Conservation (phyloP, 2,329 filamentous ascomycete genomes). For the Epichloe sibirici region DNA sequence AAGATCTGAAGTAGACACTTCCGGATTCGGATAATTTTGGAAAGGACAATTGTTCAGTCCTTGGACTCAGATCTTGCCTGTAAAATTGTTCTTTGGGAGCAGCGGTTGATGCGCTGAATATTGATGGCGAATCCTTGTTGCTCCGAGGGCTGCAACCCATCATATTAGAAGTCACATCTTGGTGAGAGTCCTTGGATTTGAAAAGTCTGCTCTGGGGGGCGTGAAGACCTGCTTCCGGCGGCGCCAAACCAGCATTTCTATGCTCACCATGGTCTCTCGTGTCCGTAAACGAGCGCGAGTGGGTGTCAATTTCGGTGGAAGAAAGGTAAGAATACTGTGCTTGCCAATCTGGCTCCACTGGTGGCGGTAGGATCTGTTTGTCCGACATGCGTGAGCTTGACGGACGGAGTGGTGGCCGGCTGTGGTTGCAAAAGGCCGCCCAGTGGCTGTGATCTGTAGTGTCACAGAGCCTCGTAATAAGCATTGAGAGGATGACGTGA, state of each 20-base stretch:
- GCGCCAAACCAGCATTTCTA: neutral
- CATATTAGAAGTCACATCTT: neutral
- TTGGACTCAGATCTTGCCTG: neutral
- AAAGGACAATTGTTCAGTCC: neutral
- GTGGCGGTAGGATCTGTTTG: slow-evolving; percentile 37
- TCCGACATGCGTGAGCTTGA: slow-evolving; percentile 45
- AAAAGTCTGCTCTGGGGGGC: neutral
- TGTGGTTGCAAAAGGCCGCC: slow-evolving; percentile 42
- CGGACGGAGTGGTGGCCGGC: slow-evolving; percentile 31
- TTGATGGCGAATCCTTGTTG: neutral
- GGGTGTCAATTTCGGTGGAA: slow-evolving; percentile 31
- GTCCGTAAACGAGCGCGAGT: slow-evolving; percentile 32
- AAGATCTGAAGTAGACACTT: neutral
- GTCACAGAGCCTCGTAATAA: slow-evolving; percentile 4
- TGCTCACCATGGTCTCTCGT: neutral
- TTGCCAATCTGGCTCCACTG: slow-evolving; percentile 45
- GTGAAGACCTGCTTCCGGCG: neutral
- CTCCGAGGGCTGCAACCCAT: neutral
- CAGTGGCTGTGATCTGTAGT: slow-evolving; percentile 40
- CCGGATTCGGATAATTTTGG: neutral
- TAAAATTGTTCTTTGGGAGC: neutral
- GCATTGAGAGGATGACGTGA: slow-evolving; percentile 4
- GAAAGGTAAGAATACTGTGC: slow-evolving; percentile 40
- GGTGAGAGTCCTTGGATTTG: neutral
- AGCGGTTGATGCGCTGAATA: neutral